These are phyloP conservation scores for Annulohypoxylon truncatum DNA, from an alignment of 2,329 filamentous ascomycete species.

Conservation along the genomic window DNA sequence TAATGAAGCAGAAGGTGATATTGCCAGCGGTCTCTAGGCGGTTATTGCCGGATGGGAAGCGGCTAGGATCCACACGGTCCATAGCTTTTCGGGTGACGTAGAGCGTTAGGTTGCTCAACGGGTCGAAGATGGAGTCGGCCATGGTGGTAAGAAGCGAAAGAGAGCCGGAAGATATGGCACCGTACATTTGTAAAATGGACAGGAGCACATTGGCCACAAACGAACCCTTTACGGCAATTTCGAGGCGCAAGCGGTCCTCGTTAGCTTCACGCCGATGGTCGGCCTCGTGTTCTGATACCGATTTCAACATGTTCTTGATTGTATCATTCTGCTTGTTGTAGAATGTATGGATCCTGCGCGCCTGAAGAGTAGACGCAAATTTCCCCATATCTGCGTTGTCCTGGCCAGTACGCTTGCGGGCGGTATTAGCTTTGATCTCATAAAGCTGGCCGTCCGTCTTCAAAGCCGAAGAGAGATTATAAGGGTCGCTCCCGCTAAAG, in stretches of 20 bases:
- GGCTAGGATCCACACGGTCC: constrained; percentile 83
- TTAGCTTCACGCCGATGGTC: constrained; percentile 83
- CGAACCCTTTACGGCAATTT: constrained; percentile 73
- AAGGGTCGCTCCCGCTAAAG: constrained; percentile 79
- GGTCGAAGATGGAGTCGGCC: constrained; percentile 95
- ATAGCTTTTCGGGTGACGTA: constrained; percentile 90
- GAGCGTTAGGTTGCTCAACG: constrained; percentile 86
- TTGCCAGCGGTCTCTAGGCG: constrained; percentile 96
- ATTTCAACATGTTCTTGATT: constrained; percentile 90
- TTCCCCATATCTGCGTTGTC: constrained; percentile 31
- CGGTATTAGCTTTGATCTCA: constrained; percentile 82
- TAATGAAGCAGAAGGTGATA: constrained; percentile 95
- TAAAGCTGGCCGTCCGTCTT: constrained; percentile 83
- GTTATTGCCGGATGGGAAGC: constrained; percentile 92
- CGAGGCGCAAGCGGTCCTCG: constrained; percentile 82
- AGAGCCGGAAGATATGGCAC: constrained; percentile 86
- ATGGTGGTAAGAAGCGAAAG: constrained; percentile 97
- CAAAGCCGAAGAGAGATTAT: constrained; percentile 78
- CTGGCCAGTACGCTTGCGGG: constrained; percentile 71
- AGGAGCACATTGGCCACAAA: constrained; percentile 86
- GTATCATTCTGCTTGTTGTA: constrained; percentile 93
- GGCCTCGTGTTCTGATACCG: constrained; percentile 88
- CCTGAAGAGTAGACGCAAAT: constrained; percentile 45
- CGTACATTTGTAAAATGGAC: constrained; percentile 86
- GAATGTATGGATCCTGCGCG: constrained; percentile 77